phyloP scores from a whole-genome alignment of 768 basidiomycete species.

The Hericium coralloides region DNA sequence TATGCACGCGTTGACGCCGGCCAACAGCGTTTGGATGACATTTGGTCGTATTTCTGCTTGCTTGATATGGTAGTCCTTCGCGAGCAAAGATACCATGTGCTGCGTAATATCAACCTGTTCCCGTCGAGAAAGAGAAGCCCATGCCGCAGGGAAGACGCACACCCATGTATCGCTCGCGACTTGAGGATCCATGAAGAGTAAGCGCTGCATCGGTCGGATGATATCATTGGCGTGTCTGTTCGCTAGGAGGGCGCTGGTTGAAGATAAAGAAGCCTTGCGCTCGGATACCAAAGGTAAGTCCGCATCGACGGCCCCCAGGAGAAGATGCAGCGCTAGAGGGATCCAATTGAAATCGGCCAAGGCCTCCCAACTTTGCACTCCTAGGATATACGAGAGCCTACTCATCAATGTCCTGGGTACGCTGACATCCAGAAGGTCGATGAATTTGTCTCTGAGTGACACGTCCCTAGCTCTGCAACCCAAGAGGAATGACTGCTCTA shows the following conservation, averaged over 20 bases:
- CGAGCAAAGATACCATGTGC: constrained; percentile 82
- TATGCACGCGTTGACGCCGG: constrained; percentile 74
- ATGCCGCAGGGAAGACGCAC: constrained; percentile 76
- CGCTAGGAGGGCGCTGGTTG: constrained; percentile 28
- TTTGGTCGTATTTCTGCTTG: constrained; percentile 88
- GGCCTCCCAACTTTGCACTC: constrained; percentile 92
- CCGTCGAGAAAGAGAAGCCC: constrained; percentile 75
- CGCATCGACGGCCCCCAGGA: constrained; percentile 64
- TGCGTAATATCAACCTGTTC: constrained; percentile 87
- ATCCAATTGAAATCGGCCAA: constrained; percentile 93
- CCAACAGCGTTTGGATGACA: constrained; percentile 83
- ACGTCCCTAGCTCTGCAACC: constrained; percentile 84
- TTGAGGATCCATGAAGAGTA: constrained; percentile 72
- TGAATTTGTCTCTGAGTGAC: constrained; percentile 69
- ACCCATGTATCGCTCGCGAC: constrained; percentile 82
- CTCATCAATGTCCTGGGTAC: constrained; percentile 75
- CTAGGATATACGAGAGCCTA: constrained; percentile 83
- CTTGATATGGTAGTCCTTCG: constrained; percentile 88
- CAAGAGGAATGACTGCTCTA: constrained; percentile 89
- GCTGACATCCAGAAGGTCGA: constrained; percentile 84
- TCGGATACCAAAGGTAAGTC: constrained; percentile 34
- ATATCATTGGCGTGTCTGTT: constrained; percentile 42
- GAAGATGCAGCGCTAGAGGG: constrained; percentile 78
- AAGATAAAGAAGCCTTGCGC: constrained; percentile 28
- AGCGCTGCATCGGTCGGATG: constrained; percentile 70